Evolutionary conservation across 2,329 filamentous ascomycete genomes (phyloP).

Genomic region (Penicillium sp.): DNA sequence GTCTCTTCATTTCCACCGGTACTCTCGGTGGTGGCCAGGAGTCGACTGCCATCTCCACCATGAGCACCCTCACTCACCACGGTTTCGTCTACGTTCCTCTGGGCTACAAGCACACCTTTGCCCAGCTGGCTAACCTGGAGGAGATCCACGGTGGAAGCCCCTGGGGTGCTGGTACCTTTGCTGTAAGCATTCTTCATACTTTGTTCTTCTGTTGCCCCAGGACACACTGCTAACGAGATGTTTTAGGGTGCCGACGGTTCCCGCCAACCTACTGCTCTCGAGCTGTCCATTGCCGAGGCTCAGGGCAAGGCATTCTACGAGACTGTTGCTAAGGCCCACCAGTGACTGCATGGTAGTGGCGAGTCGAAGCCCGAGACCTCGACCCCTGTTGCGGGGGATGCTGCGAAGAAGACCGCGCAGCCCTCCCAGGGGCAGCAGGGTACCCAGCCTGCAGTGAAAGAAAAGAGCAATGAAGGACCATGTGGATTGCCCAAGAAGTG

Average conservation of each 20-base stretch:
- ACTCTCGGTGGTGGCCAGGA: conserved; percentile 89
- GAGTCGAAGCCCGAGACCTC: conserved; percentile 30
- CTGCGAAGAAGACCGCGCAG: conserved; percentile 25
- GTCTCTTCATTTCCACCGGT: conserved; percentile 86
- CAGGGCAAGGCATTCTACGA: conserved; percentile 88
- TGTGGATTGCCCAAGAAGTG: conserved; percentile 79
- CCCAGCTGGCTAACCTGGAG: conserved; percentile 65
- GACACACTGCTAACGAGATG: not conserved
- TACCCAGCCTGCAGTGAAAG: conserved; percentile 39
- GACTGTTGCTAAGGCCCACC: conserved; percentile 69
- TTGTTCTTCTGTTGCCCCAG: not conserved
- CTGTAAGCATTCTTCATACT: conserved; percentile 49
- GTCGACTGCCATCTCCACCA: conserved; percentile 73
- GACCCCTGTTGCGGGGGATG: conserved; percentile 28
- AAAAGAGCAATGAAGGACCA: conserved; percentile 58
- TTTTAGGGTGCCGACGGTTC: conserved; percentile 68
- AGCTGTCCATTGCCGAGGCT: conserved; percentile 74
- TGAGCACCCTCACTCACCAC: conserved; percentile 89
- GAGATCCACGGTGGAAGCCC: conserved; percentile 85
- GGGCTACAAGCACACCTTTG: conserved; percentile 81
- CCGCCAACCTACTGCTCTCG: conserved; percentile 72
- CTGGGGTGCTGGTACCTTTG: conserved; percentile 94
- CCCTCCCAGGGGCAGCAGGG: conserved; percentile 29
- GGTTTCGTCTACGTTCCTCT: conserved; percentile 96
- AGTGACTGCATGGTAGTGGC: conserved; percentile 73